Conservation (phyloP, 495 filamentous ascomycete species). For the Hapsidospora chrysogenum region DNA sequence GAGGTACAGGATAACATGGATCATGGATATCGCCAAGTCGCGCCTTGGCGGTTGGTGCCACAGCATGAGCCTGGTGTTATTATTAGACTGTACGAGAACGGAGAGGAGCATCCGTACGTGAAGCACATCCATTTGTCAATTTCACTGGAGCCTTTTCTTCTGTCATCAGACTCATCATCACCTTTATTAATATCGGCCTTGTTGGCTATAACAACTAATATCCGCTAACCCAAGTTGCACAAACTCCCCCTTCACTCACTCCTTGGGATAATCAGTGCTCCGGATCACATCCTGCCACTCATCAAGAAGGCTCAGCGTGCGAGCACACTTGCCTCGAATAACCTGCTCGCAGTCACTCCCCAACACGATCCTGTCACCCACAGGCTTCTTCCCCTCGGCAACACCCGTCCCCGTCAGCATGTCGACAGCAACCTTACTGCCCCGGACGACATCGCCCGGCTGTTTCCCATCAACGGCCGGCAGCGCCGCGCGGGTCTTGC, state of each 20-base stretch:
- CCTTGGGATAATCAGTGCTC: constrained; percentile 5
- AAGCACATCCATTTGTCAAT: too few species aligned
- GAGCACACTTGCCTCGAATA: constrained; percentile 14
- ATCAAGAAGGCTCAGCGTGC: constrained; percentile 13
- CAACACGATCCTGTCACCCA: constrained; percentile 11
- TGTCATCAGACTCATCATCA: too few species aligned
- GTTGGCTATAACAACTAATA: too few species aligned
- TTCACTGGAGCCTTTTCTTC: too few species aligned
- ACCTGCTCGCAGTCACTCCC: constrained; percentile 15
- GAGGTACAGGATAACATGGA: too few species aligned
- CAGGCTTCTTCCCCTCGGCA: constrained; percentile 13
- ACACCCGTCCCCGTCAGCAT: constrained; percentile 22
- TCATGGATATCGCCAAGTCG: too few species aligned
- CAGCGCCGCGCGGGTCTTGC: constrained; percentile 8
- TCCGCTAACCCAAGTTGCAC: not conserved
- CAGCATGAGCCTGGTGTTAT: too few species aligned
- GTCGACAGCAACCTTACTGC: constrained; percentile 25
- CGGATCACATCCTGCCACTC: constrained; percentile 18
- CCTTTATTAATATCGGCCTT: too few species aligned
- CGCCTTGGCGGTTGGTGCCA: too few species aligned
- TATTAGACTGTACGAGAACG: too few species aligned
- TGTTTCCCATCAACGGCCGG: constrained; percentile 15
- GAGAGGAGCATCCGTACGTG: too few species aligned
- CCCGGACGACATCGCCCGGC: constrained; percentile 27
- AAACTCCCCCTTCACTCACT: not conserved